Percentiles rank a stretch among this genome's conserved stretches.
Evolutionary conservation across 495 filamentous ascomycete genomes (phyloP).

Genomic region (Friedmanniomyces simplex): DNA sequence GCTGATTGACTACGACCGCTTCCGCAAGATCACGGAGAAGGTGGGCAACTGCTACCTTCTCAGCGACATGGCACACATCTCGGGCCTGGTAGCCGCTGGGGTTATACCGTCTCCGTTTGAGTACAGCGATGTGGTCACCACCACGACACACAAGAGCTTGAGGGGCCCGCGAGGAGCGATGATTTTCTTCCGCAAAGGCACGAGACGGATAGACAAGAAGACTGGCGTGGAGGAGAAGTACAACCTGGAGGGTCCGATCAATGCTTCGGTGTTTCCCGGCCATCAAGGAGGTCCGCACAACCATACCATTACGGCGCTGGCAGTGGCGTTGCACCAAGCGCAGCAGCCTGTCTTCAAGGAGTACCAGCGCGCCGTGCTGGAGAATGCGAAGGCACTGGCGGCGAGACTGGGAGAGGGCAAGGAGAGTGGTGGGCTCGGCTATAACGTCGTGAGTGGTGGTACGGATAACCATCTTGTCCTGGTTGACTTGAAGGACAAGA

Average conservation of each 20-base stretch:
- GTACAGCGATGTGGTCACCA: conserved; percentile 94
- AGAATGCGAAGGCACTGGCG: conserved; percentile 86
- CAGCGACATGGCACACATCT: conserved; percentile 98
- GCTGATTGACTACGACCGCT: conserved; percentile 90
- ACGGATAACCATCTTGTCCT: conserved; percentile 99
- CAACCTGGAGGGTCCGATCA: conserved; percentile 92
- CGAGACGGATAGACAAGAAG: conserved; percentile 80
- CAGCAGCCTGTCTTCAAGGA: conserved; percentile 86
- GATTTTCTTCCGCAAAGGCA: conserved; percentile 99
- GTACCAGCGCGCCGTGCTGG: conserved; percentile 87
- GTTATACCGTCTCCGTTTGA: conserved; percentile 93
- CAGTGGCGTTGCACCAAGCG: conserved; percentile 94
- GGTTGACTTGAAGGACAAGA: conserved; percentile 71
- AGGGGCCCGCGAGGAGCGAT: conserved; percentile 97
- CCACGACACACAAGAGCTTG: conserved; percentile 98
- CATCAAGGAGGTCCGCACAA: conserved; percentile 99
- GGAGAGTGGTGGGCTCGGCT: conserved; percentile 48
- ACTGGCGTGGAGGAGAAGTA: conserved; percentile 76
- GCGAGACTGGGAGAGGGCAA: conserved; percentile 53
- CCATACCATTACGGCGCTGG: conserved; percentile 98
- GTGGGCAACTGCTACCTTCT: conserved; percentile 73
- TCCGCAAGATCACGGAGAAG: conserved; percentile 92
- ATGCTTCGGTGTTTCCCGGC: conserved; percentile 98
- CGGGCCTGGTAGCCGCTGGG: conserved; percentile 82
- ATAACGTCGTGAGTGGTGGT: conserved; percentile 90